Base-by-base conservation (phyloP, 2,329 filamentous ascomycete species). In the Xylaria sp. region DNA sequence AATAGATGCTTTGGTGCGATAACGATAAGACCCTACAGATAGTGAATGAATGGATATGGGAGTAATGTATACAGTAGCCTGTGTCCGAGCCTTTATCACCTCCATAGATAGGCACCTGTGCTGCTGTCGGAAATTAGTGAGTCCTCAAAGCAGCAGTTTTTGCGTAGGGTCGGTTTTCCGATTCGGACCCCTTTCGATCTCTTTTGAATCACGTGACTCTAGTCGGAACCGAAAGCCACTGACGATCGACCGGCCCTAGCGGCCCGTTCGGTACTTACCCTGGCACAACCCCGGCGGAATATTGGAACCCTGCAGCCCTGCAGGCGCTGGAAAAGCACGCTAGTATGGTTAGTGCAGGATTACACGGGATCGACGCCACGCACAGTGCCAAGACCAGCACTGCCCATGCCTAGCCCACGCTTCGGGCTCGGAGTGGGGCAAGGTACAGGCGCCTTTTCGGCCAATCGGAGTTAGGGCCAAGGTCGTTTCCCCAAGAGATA, bases 191-290 rank as follows among this genome's bases (percentile, higher is more conserved):
- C 32, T 35, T 6, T 35, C 10, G 32, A 35, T 35, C 13, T 44
- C 40, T n/a, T n/a, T 5, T 44, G 40, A n/a, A 18, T 44, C 40
- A 44, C 40, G 40, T n/a, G 40, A 44, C 16, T 4, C 16, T 6
- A 5, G 13, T 44, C 40, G 40, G 18, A 6, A 44, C 40, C 40
- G 40, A 44, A n/a, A 44, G 40, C 40, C 5, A n/a, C 13, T 6
- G 16, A 18, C 16, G 40, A 44, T 44, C 40, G 16, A 16, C 16
- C 40, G 40, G 40, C 40, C 40, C 16, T 18, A n/a, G 40, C 40
- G 40, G 40, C 40, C 40, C 40, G 40, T 44, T 44, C 40, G 40
- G 40, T 44, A 44, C 40, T 44, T 44, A 44, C n/a, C 40, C 40
- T 44, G n/a, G 32, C 32, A 35, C 5, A 32, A 10, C 32, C 32